Evolutionary conservation across 108 stramenopile genomes (phyloP).

Genomic region (Discostella stelligeroides): DNA sequence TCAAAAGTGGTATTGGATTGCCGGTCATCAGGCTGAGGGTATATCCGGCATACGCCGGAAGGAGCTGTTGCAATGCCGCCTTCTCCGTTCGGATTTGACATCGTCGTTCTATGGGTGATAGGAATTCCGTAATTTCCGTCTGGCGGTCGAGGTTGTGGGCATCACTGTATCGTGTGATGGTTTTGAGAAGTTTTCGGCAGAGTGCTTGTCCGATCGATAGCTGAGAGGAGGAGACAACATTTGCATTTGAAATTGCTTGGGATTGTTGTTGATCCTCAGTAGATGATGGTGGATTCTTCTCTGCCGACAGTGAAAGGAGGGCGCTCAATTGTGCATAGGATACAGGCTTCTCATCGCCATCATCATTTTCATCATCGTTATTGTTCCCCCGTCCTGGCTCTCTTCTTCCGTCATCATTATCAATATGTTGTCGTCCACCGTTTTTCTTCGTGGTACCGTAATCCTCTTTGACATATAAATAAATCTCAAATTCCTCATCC

Average conservation of each 20-base stretch:
- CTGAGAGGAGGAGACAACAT: slow-evolving; percentile 2
- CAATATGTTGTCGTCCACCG: background rate
- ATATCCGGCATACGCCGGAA: slow-evolving; percentile 47
- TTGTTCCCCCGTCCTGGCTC: background rate
- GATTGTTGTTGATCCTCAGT: slow-evolving; percentile 14
- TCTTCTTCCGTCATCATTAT: background rate
- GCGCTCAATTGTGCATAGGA: slow-evolving; percentile 68
- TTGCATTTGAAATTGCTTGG: too few species aligned
- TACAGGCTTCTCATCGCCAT: slow-evolving; percentile 32
- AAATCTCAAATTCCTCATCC: slow-evolving; percentile 60
- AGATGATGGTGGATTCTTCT: slow-evolving; percentile 48
- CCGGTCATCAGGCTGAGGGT: slow-evolving; percentile 45
- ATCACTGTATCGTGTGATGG: slow-evolving; percentile 51
- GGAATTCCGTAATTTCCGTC: slow-evolving; percentile 52
- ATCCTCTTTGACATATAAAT: slow-evolving; percentile 48
- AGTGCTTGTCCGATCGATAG: slow-evolving; percentile 40
- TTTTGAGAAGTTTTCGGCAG: slow-evolving; percentile 50
- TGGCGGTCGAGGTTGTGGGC: slow-evolving; percentile 50
- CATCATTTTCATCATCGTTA: background rate
- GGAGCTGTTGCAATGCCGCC: slow-evolving; percentile 36
- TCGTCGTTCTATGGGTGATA: slow-evolving; percentile 45
- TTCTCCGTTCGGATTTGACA: slow-evolving; percentile 39
- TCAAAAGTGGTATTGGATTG: slow-evolving; percentile 53
- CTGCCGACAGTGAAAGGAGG: slow-evolving; percentile 56
- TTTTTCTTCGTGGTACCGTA: background rate